Base-by-base conservation (phyloP, 1,284 basidiomycete species). In the Sporisorium graminicola region DNA sequence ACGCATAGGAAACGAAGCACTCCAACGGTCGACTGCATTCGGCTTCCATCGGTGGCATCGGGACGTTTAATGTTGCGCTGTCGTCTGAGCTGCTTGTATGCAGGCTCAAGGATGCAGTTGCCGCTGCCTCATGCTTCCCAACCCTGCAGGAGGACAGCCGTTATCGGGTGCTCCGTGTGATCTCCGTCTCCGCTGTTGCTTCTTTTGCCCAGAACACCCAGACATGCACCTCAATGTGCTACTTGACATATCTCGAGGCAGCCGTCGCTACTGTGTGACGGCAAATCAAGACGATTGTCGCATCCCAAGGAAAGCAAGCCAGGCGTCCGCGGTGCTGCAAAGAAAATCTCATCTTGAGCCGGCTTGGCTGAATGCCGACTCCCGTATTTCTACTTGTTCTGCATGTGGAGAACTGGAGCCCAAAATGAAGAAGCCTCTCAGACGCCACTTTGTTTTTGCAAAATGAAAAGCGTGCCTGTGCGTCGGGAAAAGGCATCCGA, bases 401-500 rank as follows among this genome's bases (percentile, higher is more conserved):
- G 18, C 16, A 49, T 50, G 27, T 31, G 47, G 27, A 31, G 27
- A 50, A 18, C 3, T 31, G 27, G n/a, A 40, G 37, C 37, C 14
- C 8, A 8, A 14, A 8, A 40, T 18, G 12, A 40, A 40, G 18
- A 40, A 40, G 37, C 37, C 18, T 5, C 27, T 24, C 29, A 51
- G 33, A 18, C 14, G 49, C 49, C 31, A n/a, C 49, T n/a, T 31
- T 14, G 35, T 18, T 9, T 35, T 55, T 44, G 22, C 10, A 16
- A 27, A 56, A 24, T 5, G 5, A 49, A 49, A 18, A 18, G 29
- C 9, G 40, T 43, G 63, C 37, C 54, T 59, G 46, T 56, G 57
- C 57, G 44, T 56, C 57, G 61, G 66, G 42, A 54, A 44, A 31
- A 40, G 27, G 56, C 24, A 40, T 16, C 53, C 27, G 37, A 43